Percentiles rank a stretch among this genome's conserved stretches.
Evolutionary conservation across 192 early-diverging fungal species (phyloP).

Genomic region (Backusella morwellensis): DNA sequence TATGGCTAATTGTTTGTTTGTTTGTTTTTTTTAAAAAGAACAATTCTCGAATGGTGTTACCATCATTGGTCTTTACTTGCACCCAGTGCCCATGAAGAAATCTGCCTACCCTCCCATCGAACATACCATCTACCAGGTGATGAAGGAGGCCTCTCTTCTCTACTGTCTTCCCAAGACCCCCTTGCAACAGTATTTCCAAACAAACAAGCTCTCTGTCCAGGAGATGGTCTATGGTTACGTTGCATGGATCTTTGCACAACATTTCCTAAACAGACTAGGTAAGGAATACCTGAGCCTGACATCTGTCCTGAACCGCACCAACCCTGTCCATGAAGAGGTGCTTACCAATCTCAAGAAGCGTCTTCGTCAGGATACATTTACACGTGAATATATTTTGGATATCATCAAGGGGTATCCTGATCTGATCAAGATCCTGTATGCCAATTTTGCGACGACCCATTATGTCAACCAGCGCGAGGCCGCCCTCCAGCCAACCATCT

Average conservation of each 20-base stretch:
- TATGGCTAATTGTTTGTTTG: too few relatives aligned
- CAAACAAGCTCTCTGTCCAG: constrained; percentile 88
- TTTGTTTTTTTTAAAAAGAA: constrained; percentile 45
- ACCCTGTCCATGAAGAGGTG: constrained; percentile 88
- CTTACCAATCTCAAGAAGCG: constrained; percentile 97
- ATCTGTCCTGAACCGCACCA: constrained; percentile 74
- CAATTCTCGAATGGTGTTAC: constrained; percentile 99
- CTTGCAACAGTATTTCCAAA: constrained; percentile 92
- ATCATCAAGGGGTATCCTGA: constrained; percentile 95
- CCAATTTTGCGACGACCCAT: constrained; percentile 94
- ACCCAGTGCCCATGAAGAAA: constrained; percentile 76
- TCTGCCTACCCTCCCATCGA: constrained; percentile 83
- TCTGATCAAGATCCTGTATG: constrained; percentile 88
- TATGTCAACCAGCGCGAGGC: constrained; percentile 73
- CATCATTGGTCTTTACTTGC: constrained; percentile 89
- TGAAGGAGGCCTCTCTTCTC: constrained; percentile 94
- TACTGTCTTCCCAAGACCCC: constrained; percentile 96
- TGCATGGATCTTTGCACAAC: constrained; percentile 98
- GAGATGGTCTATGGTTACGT: constrained; percentile 96
- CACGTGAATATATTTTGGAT: constrained; percentile 96
- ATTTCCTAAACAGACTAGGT: constrained; percentile 97
- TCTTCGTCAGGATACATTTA: constrained; percentile 95
- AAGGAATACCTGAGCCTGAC: constrained; percentile 87
- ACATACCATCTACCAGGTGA: constrained; percentile 86
- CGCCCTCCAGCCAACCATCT: constrained; percentile 67